These are phyloP conservation scores for Aspergillus bombycis DNA, from an alignment of 2,329 filamentous ascomycete species.

Conservation along the genomic window DNA sequence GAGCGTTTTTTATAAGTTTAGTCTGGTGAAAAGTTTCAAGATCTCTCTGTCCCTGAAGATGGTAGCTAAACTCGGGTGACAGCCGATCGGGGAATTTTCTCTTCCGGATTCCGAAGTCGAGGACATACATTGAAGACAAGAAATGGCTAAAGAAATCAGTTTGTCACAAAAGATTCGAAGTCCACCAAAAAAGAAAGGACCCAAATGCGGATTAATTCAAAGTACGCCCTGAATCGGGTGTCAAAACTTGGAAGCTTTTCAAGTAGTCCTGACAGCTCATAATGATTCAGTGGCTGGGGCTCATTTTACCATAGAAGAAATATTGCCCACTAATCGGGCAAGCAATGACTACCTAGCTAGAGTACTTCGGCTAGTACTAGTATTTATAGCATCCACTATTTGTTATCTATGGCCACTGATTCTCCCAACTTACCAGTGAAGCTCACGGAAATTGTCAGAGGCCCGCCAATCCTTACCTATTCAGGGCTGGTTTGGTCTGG, in stretches of 20 bases:
- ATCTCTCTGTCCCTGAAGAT: neutral
- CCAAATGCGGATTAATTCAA: neutral
- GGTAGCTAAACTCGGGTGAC: neutral
- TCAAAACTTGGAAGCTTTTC: too few relatives aligned
- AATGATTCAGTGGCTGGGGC: neutral
- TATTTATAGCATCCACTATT: neutral
- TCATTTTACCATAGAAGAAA: neutral
- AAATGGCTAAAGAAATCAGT: neutral
- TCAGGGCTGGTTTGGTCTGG: constrained; percentile 25
- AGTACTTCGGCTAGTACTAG: neutral
- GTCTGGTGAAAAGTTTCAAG: neutral
- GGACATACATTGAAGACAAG: neutral
- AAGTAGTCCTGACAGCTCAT: neutral
- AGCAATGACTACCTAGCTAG: neutral
- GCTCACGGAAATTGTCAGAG: constrained; percentile 22
- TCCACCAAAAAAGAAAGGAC: neutral
- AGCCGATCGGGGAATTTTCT: constrained; percentile 13
- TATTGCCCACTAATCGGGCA: neutral
- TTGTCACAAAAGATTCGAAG: neutral
- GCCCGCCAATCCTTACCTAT: constrained; percentile 12
- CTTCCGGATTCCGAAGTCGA: constrained; percentile 5
- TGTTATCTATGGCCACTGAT: neutral
- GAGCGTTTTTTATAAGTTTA: neutral
- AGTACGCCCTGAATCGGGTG: neutral
- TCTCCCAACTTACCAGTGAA: neutral